A percentile compares a stretch with the other conserved stretches of the same genome.
phyloP scores from a whole-genome alignment of 2,329 filamentous ascomycete species.

The Ceratocystiopsis brevicomis region DNA sequence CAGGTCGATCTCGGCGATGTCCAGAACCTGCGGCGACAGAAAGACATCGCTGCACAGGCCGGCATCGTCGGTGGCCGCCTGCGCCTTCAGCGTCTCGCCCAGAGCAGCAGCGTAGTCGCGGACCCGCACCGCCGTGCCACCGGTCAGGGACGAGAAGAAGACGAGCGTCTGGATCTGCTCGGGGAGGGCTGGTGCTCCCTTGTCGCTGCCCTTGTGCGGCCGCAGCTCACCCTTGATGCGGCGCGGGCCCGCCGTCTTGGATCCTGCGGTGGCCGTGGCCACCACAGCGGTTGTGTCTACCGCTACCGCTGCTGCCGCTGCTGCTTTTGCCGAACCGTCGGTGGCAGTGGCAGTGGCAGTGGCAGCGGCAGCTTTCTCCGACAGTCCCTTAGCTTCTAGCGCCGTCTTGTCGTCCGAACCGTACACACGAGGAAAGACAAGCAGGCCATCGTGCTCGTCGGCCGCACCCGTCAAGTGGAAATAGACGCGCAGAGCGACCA shows the following conservation, averaged over 20 bases:
- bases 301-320: no score
- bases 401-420: conserved; percentile 1
- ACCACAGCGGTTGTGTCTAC: not conserved
- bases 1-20: conserved; percentile 73
- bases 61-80: not conserved
- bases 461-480: conserved; percentile 16
- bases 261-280: not conserved
- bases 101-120: conserved; percentile 41
- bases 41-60: conserved; percentile 14
- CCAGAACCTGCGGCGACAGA: conserved; percentile 44
- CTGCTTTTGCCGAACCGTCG: no score
- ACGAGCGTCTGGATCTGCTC: conserved; percentile 48
- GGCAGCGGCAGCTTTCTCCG: not conserved
- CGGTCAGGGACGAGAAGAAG: conserved; percentile 82
- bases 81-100: conserved; percentile 22
- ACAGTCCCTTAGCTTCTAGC: conserved; percentile 2
- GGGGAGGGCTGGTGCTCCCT: conserved; percentile 7
- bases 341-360: not conserved
- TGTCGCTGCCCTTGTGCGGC: conserved; percentile 11
- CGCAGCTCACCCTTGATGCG: conserved; percentile 24
- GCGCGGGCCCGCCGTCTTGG: conserved; percentile 20
- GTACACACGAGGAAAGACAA: conserved; percentile 20
- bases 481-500: conserved; percentile 23
- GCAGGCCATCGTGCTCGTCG: conserved; percentile 17
- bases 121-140: conserved; percentile 59